These are phyloP conservation scores for Amborella trichopoda DNA, from an alignment of 164 flowering plant genomes.

Conservation along the genomic window DNA sequence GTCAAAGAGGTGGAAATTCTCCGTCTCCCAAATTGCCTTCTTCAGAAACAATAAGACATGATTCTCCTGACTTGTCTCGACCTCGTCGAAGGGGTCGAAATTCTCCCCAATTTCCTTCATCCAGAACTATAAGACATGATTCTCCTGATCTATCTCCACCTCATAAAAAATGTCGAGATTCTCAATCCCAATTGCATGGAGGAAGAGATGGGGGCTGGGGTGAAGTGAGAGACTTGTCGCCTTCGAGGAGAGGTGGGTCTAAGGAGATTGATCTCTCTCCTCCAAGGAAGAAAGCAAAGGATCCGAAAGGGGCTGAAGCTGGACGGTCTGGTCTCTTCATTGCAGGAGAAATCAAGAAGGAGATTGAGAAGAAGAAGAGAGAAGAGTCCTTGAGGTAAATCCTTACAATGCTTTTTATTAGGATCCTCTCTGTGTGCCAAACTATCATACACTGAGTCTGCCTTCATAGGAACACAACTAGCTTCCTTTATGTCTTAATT, in stretches of 20 bases:
- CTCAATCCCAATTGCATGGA: too few relatives aligned
- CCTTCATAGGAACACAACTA: too few relatives aligned
- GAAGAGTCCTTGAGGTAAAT: constrained; percentile 50
- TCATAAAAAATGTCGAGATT: too few relatives aligned
- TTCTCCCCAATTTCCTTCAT: constrained; percentile 1
- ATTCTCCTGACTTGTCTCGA: constrained; percentile 12
- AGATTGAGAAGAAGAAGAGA: constrained; percentile 33
- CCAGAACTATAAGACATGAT: background rate
- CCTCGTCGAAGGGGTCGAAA: constrained; percentile 6
- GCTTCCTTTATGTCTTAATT: too few relatives aligned
- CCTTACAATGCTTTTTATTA: too few relatives aligned
- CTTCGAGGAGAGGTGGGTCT: constrained; percentile 40
- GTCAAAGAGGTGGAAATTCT: too few relatives aligned
- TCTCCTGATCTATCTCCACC: background rate
- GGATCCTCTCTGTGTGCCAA: too few relatives aligned
- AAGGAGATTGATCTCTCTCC: constrained; percentile 1
- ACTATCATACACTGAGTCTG: too few relatives aligned
- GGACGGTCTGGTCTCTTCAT: constrained; percentile 56
- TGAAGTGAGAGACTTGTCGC: constrained; percentile 40
- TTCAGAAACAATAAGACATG: constrained; percentile 14
- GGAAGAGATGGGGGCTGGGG: too few relatives aligned
- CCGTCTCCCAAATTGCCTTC: constrained; percentile 4
- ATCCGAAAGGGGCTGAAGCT: constrained; percentile 4
- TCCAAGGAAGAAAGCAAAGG: background rate
- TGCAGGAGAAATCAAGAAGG: constrained; percentile 51